phyloP scores from a whole-genome alignment of 495 filamentous ascomycete genomes.

The Aspergillus egyptiacus region DNA sequence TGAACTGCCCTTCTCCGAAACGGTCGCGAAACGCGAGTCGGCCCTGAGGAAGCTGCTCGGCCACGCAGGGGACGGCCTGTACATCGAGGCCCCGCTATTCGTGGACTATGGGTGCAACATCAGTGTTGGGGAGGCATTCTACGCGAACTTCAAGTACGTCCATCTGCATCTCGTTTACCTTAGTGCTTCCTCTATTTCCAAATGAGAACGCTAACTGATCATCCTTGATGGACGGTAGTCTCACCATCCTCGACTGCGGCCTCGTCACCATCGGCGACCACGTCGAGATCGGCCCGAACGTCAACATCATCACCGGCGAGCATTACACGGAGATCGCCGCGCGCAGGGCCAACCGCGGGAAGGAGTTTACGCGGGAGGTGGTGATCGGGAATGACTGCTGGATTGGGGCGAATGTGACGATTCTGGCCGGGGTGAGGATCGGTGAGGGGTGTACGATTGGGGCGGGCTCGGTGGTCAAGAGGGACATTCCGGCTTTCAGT shows the following conservation, averaged over 20 bases:
- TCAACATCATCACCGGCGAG: conserved; percentile 57
- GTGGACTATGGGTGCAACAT: conserved; percentile 55
- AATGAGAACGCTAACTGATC: too few species aligned
- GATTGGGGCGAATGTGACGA: conserved; percentile 67
- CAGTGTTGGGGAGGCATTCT: conserved; percentile 42
- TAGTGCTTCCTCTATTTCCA: background rate
- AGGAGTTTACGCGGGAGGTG: conserved; percentile 28
- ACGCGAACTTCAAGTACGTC: conserved; percentile 47
- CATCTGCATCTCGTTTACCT: background rate
- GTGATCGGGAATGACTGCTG: conserved; percentile 77
- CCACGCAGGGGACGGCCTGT: conserved; percentile 34
- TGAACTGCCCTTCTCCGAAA: conserved; percentile 32
- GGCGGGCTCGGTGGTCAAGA: conserved; percentile 44
- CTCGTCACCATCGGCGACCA: conserved; percentile 66
- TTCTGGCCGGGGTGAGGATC: conserved; percentile 64
- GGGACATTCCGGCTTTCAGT: conserved; percentile 36
- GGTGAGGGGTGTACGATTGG: conserved; percentile 42
- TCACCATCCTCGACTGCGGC: conserved; percentile 68
- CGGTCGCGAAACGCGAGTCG: conserved; percentile 26
- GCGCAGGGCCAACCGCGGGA: conserved; percentile 37
- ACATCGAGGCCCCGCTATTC: conserved; percentile 46
- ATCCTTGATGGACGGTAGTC: conserved; percentile 19
- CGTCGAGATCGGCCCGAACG: conserved; percentile 69
- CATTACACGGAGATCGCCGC: conserved; percentile 67
- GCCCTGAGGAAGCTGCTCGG: conserved; percentile 40